phyloP scores from a whole-genome alignment of 257 asterid genomes.

The Euphrasia confusa region DNA sequence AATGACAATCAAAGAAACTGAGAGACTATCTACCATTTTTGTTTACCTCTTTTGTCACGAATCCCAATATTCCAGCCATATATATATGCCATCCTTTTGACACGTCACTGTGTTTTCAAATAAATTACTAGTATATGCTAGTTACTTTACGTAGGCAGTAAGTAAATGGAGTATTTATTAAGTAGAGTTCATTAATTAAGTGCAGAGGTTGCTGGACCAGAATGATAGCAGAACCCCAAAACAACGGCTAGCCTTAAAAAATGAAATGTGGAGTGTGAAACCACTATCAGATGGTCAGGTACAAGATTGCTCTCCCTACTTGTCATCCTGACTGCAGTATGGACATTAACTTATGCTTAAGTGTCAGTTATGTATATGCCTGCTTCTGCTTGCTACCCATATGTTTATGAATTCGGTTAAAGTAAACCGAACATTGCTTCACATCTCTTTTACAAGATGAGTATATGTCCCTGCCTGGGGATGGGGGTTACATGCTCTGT shows the following conservation, averaged over 20 bases:
- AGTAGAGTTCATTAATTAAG: constrained; percentile 30
- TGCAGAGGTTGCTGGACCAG: constrained; percentile 91
- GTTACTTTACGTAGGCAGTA: constrained; percentile 1
- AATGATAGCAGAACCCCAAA: constrained; percentile 58
- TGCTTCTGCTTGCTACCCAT: constrained; percentile 16
- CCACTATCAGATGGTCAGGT: constrained; percentile 98
- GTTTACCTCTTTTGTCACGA: constrained; percentile 9
- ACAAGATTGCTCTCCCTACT: constrained; percentile 19
- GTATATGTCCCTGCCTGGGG: background rate
- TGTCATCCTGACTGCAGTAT: constrained; percentile 1
- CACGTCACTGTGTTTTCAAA: constrained; percentile 16
- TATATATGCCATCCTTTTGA: constrained; percentile 15
- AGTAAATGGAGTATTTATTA: constrained; percentile 11
- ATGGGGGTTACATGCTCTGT: background rate
- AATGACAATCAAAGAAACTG: constrained; percentile 3
- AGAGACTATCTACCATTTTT: constrained; percentile 11
- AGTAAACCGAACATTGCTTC: constrained; percentile 6
- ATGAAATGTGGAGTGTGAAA: constrained; percentile 85
- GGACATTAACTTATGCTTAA: constrained; percentile 11
- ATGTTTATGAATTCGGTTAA: background rate
- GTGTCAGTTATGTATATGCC: constrained; percentile 7
- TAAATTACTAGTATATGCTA: constrained; percentile 16
- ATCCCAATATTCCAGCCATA: background rate
- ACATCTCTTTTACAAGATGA: background rate
- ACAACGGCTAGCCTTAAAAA: constrained; percentile 78